Percentiles rank a stretch among this genome's conserved stretches.
These are phyloP conservation scores for Xylaria sp. DNA, from an alignment of 2,329 filamentous ascomycete genomes.

Conservation along the genomic window DNA sequence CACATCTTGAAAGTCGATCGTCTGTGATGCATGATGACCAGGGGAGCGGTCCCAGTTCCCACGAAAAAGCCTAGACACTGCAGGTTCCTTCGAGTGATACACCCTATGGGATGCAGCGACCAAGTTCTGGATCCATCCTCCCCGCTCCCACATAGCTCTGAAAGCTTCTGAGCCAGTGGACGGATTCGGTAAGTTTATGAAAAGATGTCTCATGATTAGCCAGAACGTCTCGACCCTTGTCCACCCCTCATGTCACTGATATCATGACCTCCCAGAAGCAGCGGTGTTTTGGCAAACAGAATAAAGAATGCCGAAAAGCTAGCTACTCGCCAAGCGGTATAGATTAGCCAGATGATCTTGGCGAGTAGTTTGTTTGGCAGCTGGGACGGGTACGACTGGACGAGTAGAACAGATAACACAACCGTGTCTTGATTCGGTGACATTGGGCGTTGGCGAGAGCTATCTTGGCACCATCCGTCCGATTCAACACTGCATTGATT, in stretches of 20 bases:
- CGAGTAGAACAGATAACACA: slow-evolving; percentile 10
- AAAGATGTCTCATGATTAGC: slow-evolving; percentile 6
- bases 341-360: neutral
- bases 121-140: slow-evolving; percentile 15
- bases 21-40: slow-evolving; percentile 8
- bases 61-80: neutral
- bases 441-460: slow-evolving; percentile 13
- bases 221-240: neutral
- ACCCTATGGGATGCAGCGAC: slow-evolving; percentile 11
- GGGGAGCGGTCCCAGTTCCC: neutral
- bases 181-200: neutral
- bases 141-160: neutral
- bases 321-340: neutral
- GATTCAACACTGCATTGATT: slow-evolving; percentile 11
- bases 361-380: neutral
- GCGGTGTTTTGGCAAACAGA: neutral
- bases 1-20: slow-evolving; percentile 7
- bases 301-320: neutral
- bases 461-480: slow-evolving; percentile 23
- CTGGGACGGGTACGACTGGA: slow-evolving; percentile 4
- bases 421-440: slow-evolving; percentile 10
- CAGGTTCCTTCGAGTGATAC: slow-evolving; percentile 17
- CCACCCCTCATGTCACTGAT: neutral
- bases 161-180: neutral
- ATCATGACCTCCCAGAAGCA: slow-evolving; percentile 1